These are phyloP conservation scores for Cryptosporidium viatorum DNA, from an alignment of 169 alveolate genomes.

Conservation along the genomic window DNA sequence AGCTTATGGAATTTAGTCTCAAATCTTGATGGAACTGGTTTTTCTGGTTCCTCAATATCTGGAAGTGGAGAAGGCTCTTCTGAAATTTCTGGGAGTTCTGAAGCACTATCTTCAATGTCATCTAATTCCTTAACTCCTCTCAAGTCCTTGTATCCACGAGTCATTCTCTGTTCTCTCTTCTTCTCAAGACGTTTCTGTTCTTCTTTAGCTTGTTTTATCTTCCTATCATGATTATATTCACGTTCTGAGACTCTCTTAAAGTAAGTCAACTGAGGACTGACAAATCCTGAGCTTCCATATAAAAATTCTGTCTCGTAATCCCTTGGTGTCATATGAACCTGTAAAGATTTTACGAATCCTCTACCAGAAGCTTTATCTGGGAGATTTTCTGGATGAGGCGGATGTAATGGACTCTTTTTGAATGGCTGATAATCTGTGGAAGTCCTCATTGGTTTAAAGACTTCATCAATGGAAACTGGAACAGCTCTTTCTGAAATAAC, in stretches of 20 bases:
- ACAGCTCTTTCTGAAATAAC: background rate
- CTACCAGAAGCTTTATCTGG: conserved; percentile 55
- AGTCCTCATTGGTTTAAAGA: background rate
- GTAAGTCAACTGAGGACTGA: conserved; percentile 20
- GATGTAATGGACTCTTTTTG: conserved; percentile 6
- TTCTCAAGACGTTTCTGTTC: conserved; percentile 38
- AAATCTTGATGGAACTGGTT: conserved; percentile 16
- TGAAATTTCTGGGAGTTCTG: conserved; percentile 19
- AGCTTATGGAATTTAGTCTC: conserved; percentile 15
- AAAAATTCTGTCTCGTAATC: conserved; percentile 38
- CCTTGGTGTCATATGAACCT: conserved; percentile 33
- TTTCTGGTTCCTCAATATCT: conserved; percentile 4
- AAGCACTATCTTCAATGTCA: conserved; percentile 15
- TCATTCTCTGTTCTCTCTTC: conserved; percentile 15
- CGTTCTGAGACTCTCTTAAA: conserved; percentile 62
- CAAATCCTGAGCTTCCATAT: conserved; percentile 28
- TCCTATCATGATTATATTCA: conserved; percentile 33
- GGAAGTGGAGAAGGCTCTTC: conserved; percentile 70
- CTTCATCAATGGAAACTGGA: conserved; percentile 16
- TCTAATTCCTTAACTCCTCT: background rate
- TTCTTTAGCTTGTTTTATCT: conserved; percentile 30
- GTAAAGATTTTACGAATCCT: conserved; percentile 7
- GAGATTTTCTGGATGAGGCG: conserved; percentile 36
- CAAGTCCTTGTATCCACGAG: conserved; percentile 50
- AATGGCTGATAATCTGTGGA: background rate